Evolutionary conservation across 768 basidiomycete species (phyloP).

Genomic region (Xanthoconium stramineum): DNA sequence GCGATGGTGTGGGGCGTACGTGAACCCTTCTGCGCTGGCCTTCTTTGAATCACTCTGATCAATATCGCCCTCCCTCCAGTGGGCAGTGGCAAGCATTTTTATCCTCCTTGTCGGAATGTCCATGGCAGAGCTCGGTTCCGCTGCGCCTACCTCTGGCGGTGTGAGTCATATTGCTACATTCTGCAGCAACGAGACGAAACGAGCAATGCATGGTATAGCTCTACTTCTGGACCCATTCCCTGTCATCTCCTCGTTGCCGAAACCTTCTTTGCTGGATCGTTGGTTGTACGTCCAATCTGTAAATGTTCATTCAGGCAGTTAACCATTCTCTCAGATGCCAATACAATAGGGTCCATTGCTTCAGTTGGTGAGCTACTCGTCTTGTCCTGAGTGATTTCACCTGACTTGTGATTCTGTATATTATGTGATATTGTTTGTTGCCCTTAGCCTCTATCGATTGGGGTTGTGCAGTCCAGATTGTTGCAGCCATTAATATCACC

Average conservation of each 20-base stretch:
- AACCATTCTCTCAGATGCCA: conserved; percentile 35
- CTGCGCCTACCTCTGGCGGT: conserved; percentile 43
- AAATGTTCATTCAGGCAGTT: neutral
- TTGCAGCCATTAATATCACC: conserved; percentile 61
- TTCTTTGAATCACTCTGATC: neutral
- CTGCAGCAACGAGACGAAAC: too few relatives aligned
- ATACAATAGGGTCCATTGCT: conserved; percentile 53
- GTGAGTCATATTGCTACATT: conserved; percentile 16
- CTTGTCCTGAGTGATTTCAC: neutral
- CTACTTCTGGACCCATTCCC: conserved; percentile 66
- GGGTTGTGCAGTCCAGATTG: conserved; percentile 61
- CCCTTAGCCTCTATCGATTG: conserved; percentile 56
- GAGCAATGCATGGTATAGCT: conserved; percentile 33
- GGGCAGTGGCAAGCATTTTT: conserved; percentile 39
- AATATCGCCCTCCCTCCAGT: conserved; percentile 16
- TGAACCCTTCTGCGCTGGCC: neutral
- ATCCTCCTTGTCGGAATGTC: conserved; percentile 38
- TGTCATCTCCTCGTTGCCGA: conserved; percentile 53
- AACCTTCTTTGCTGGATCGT: conserved; percentile 67
- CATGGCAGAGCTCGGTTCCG: conserved; percentile 41
- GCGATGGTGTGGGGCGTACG: conserved; percentile 46
- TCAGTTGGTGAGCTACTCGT: conserved; percentile 28
- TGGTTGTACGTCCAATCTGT: conserved; percentile 47
- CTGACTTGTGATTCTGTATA: neutral
- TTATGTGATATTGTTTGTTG: neutral